Evolutionary conservation across 1,139 yeast species (phyloP).

Genomic region (Torulaspora globosa): DNA sequence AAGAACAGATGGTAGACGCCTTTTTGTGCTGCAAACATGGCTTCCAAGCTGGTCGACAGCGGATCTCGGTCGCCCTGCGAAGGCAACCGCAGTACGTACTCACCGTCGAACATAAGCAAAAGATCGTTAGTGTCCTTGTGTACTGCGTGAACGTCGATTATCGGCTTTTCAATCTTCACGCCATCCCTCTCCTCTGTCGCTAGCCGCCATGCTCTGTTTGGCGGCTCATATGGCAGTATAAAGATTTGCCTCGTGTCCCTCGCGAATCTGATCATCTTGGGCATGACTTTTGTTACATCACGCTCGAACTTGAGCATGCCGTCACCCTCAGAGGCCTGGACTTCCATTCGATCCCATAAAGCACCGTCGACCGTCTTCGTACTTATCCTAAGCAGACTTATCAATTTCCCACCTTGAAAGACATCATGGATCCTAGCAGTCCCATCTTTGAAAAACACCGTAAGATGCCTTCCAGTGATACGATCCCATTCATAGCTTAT

Average conservation of each 20-base stretch:
- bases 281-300: slow-evolving; percentile 22
- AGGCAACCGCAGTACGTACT: slow-evolving; percentile 8
- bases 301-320: slow-evolving; percentile 10
- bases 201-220: slow-evolving; percentile 18
- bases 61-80: slow-evolving; percentile 1
- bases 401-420: slow-evolving; percentile 27
- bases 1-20: slow-evolving; percentile 17
- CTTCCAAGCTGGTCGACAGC: slow-evolving; percentile 1
- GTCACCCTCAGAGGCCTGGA: neutral
- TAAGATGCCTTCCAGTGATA: slow-evolving; percentile 23
- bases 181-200: slow-evolving; percentile 10
- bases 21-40: slow-evolving; percentile 7
- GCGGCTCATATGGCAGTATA: slow-evolving; percentile 17
- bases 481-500: slow-evolving; percentile 28
- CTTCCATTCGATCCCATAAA: slow-evolving; percentile 23
- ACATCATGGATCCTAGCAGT: slow-evolving; percentile 27
- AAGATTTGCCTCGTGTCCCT: slow-evolving; percentile 19
- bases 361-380: slow-evolving; percentile 14
- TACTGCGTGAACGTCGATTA: slow-evolving; percentile 16
- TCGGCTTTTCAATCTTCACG: neutral
- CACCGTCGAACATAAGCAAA: slow-evolving; percentile 19
- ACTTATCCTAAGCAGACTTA: slow-evolving; percentile 22
- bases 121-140: slow-evolving; percentile 11
- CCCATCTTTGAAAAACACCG: slow-evolving; percentile 29
- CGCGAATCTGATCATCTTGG: slow-evolving; percentile 23